Evolutionary conservation across 345 rosid species (phyloP).

Genomic region (Syzygium oleosum): DNA sequence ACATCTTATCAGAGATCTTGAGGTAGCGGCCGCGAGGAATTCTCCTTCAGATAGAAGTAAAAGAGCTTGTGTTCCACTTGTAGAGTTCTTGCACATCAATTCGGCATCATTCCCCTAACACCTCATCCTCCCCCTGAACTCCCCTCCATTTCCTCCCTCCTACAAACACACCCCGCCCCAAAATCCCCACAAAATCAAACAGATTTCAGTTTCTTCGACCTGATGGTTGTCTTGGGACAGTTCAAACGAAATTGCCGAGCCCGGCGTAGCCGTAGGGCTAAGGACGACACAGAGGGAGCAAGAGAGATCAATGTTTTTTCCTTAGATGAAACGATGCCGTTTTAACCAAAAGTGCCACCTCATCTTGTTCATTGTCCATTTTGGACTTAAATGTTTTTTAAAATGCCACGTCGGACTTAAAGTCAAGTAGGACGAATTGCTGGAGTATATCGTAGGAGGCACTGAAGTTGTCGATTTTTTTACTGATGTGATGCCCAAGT

Average conservation of each 20-base stretch:
- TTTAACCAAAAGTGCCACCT: background rate
- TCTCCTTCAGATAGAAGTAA: conserved; percentile 88
- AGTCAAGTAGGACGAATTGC: background rate
- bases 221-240: background rate
- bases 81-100: conserved; percentile 53
- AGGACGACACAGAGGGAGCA: background rate
- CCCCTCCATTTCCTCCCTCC: conserved; percentile 3
- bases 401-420: background rate
- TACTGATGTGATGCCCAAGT: background rate
- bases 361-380: background rate
- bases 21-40: conserved; percentile 77
- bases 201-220: background rate
- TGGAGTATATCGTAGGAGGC: background rate
- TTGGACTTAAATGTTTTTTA: background rate
- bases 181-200: background rate
- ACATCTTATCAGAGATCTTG: conserved; percentile 86
- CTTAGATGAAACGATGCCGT: background rate
- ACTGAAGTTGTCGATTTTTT: background rate
- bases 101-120: background rate
- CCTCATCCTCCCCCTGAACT: background rate
- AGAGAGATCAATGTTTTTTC: background rate
- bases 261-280: background rate
- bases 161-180: background rate
- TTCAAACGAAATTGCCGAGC: background rate
- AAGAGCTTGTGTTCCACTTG: conserved; percentile 92